phyloP scores from a whole-genome alignment of 2,329 filamentous ascomycete species.

The Nemania serpens region DNA sequence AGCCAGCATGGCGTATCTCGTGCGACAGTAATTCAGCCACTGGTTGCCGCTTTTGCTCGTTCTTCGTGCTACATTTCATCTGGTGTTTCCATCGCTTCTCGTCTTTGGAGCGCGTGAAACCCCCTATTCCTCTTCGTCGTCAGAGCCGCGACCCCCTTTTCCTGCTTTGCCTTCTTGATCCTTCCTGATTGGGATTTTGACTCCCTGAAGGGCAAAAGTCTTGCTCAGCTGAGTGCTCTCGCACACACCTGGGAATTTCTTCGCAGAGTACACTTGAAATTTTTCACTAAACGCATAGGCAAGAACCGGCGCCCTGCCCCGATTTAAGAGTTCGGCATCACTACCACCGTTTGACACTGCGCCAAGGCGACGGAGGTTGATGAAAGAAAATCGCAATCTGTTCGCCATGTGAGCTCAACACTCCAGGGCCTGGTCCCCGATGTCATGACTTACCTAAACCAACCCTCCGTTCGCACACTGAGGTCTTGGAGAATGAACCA shows the following conservation, averaged over 20 bases:
- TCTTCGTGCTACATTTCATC: background rate
- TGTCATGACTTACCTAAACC: conserved; percentile 71
- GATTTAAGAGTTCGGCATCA: conserved; percentile 63
- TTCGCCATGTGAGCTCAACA: conserved; percentile 16
- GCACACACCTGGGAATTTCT: conserved; percentile 97
- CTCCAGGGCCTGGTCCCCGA: background rate
- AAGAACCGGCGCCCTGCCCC: conserved; percentile 77
- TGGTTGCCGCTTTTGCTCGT: background rate
- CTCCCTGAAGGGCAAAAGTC: conserved; percentile 89
- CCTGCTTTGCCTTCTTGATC: conserved; percentile 60
- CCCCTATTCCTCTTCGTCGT: conserved; percentile 56
- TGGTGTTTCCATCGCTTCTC: background rate
- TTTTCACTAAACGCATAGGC: conserved; percentile 84
- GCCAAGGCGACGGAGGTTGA: conserved; percentile 72
- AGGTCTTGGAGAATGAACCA: conserved; percentile 98
- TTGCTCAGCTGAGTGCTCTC: conserved; percentile 92
- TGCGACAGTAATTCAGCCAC: background rate
- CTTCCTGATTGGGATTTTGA: conserved; percentile 95
- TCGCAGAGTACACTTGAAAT: conserved; percentile 94
- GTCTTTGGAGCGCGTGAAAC: background rate
- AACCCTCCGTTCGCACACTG: conserved; percentile 89
- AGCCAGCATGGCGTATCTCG: background rate
- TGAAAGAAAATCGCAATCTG: conserved; percentile 73
- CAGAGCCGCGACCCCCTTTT: conserved; percentile 46
- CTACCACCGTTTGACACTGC: conserved; percentile 43